Evolutionary conservation across 192 early-diverging fungal species (phyloP), one percentile per base, ranked within the genome.

Genomic region (Dispira parvispora): DNA sequence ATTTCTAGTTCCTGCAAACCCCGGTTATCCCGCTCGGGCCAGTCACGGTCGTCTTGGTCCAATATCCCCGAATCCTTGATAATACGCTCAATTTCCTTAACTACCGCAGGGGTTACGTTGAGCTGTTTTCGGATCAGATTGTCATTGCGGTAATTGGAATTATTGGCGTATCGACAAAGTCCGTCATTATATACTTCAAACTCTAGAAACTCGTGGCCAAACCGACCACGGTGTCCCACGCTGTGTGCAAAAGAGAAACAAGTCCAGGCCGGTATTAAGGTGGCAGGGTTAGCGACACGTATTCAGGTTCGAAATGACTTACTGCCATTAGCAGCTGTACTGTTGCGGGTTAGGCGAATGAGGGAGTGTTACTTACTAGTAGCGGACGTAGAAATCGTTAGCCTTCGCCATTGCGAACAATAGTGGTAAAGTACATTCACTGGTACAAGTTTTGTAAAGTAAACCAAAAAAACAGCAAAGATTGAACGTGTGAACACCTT

Each of bases 171-270:
- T 60, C 90, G 82, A 54, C 94, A 89, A 45, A 81, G 79, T 46
- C 92, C 92, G 50, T 90, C 84, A 11, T 81, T 77, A 63, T 85
- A 75, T 62, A 98, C 84, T 74, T 99, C 96, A 68, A 97, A 99
- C 70, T 96, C 91, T 43, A 99, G 82, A 72, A 97, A 99, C 82
- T 99, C 96, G 76, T 99, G 94, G 32, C 96, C 96, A 76, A 91
- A 96, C 64, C 90, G 82, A 42, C 96, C 96, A 63, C 81, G 82
- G 68, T 97, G 92, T 9, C 96, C 94, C 18, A 88, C 82, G 65
- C 87, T 88, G 21, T 10, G 20, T 3, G 20, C 53, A 2, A 26
- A 13, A 3, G 18, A 55, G 16, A 26, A 27, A 26, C 23, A 26
- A 27, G 53, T 2, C 23, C 12, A 25, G 53, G 25, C 3, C 3